These are phyloP conservation scores for Oxyria digyna DNA, from an alignment of 148 eudicot genomes.

Conservation along the genomic window DNA sequence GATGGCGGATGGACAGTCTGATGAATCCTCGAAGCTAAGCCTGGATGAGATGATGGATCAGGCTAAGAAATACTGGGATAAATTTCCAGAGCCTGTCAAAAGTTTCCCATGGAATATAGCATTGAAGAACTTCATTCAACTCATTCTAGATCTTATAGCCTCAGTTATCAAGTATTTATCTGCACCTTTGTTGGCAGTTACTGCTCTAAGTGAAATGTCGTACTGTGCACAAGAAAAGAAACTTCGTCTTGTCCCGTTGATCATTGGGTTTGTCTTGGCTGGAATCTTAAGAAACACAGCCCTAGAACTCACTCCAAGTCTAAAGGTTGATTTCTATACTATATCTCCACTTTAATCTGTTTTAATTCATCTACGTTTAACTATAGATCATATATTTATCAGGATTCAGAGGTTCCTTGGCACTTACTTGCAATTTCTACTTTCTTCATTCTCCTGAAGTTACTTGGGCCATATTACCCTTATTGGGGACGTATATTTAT, in stretches of 20 bases:
- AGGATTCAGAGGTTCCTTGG: conserved; percentile 81
- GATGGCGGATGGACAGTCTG: conserved; percentile 52
- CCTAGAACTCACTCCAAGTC: conserved; percentile 38
- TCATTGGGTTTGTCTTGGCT: conserved; percentile 51
- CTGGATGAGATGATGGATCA: conserved; percentile 31
- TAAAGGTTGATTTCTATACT: conserved; percentile 33
- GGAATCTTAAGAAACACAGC: conserved; percentile 44
- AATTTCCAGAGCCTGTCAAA: conserved; percentile 57
- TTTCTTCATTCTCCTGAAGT: conserved; percentile 51
- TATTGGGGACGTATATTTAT: conserved; percentile 73
- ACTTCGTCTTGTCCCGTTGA: conserved; percentile 43
- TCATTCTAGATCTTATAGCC: conserved; percentile 36
- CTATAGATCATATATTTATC: conserved; percentile 12
- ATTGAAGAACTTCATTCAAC: conserved; percentile 45
- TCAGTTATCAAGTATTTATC: conserved; percentile 51
- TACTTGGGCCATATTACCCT: conserved; percentile 78
- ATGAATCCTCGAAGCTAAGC: conserved; percentile 25
- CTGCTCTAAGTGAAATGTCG: conserved; percentile 74
- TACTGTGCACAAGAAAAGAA: conserved; percentile 77
- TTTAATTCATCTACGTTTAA: neutral
- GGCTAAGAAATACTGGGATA: conserved; percentile 46
- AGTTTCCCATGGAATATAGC: conserved; percentile 65
- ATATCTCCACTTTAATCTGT: neutral
- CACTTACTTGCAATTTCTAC: conserved; percentile 45
- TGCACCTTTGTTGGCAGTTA: conserved; percentile 45